Base-by-base conservation (phyloP, 2,329 filamentous ascomycete species). In the Ophioceras dolichostomum region DNA sequence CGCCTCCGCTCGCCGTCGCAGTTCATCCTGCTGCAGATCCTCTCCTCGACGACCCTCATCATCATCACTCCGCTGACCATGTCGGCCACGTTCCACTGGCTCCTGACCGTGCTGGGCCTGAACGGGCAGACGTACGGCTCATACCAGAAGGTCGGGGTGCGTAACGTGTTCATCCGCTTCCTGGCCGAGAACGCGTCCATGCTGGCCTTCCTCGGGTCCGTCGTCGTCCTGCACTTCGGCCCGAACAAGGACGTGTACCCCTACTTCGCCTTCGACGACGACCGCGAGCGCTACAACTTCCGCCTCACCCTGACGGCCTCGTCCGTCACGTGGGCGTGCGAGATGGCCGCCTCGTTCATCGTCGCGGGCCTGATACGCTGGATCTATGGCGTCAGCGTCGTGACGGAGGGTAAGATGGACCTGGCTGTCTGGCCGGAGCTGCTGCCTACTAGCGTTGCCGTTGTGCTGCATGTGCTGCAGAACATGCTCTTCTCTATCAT, bases 401-500 rank as follows among this genome's bases (percentile, higher is more conserved):
- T 74, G 14, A 60, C 71, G 29, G 77, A 82, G 58, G 77, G 74
- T 19, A 75, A 72, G 56, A 59, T 72, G 42, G 77, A 82, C 54
- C 59, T 82, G 45, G 69, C 68, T 6, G 70, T 74, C 39, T 81
- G 76, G 73, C 76, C 77, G 2, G 77, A 81, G 59, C 55, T 82
- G 48, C 55, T 82, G 48, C 77, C 77, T 14, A 79, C 77, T 3
- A 73, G 72, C 38, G 71, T 78, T 16, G 73, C 72, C 17, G 76
- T 80, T 17, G 75, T 74, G 60, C 59, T 81, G 52, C 77, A 82
- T 48, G 77, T 81, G 36, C 51, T 81, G 55, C 77, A 82, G 58
- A 82, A 81, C 53, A 82, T 82, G 77, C 56, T 82, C 39, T 81
- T 82, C 57, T 76, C 73, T 32, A 81, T 82, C 48, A 71, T 80